Percentiles rank a stretch among this genome's conserved stretches.
Evolutionary conservation across 1,139 yeast species (phyloP).

Genomic region (Taphrina deformans): DNA sequence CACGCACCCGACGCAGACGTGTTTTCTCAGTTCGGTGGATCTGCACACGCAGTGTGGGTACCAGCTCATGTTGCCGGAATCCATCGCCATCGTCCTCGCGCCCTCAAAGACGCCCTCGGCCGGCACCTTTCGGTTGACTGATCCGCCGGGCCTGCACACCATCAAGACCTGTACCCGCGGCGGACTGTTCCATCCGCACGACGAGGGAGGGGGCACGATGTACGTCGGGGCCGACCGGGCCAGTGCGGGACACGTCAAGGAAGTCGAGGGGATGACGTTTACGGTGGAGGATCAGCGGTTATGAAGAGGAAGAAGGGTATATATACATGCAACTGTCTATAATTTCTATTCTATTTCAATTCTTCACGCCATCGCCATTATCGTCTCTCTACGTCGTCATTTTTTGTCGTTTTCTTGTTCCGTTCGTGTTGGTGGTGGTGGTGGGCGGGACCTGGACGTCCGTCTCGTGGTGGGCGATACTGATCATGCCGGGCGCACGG

Average conservation of each 20-base stretch:
- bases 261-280: slow-evolving; percentile 15
- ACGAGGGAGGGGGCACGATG: slow-evolving; percentile 34
- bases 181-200: slow-evolving; percentile 57
- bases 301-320: no score
- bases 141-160: slow-evolving; percentile 59
- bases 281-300: slow-evolving; percentile 16
- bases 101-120: slow-evolving; percentile 53
- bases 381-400: not conserved
- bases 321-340: no score
- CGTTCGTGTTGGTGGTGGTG: not conserved
- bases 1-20: slow-evolving; percentile 66
- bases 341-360: no score
- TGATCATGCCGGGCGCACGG: slow-evolving; percentile 23
- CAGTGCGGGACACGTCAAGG: slow-evolving; percentile 17
- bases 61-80: slow-evolving; percentile 67
- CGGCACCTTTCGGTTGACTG: slow-evolving; percentile 60
- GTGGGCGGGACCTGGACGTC: no score
- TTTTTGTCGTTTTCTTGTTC: not conserved
- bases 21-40: slow-evolving; percentile 62
- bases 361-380: not conserved
- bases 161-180: slow-evolving; percentile 52
- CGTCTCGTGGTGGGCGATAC: slow-evolving; percentile 13
- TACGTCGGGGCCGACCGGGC: not conserved
- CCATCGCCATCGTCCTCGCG: slow-evolving; percentile 63
- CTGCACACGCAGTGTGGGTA: slow-evolving; percentile 64